These are phyloP conservation scores for Sphagnum magellanicum DNA, from an alignment of 228 moss, liverwort and hornwort species.

Conservation along the genomic window DNA sequence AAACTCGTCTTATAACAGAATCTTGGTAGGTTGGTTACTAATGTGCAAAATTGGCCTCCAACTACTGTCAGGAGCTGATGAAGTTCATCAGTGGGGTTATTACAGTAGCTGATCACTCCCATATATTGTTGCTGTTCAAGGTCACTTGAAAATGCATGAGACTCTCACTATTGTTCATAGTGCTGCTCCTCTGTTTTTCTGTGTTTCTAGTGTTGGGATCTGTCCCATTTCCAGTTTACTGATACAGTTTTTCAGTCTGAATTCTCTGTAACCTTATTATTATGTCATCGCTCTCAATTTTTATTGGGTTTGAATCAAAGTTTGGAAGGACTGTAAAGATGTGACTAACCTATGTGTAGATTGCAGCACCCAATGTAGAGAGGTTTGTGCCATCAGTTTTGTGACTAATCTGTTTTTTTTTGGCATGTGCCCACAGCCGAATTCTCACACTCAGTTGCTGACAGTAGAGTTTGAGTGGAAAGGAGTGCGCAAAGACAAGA, in stretches of 20 bases:
- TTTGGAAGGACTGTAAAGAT: not conserved
- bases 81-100: no score
- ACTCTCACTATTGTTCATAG: not conserved
- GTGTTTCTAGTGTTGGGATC: no score
- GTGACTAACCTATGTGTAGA: no score
- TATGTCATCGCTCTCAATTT: not conserved
- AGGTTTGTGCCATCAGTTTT: not conserved
- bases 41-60: no score
- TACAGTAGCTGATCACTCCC: no score
- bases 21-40: no score
- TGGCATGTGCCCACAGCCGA: conserved; percentile 20
- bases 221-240: no score
- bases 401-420: not conserved
- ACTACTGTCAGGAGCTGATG: no score
- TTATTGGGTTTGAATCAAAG: not conserved
- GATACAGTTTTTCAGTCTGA: no score
- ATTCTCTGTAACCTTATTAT: not conserved
- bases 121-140: no score
- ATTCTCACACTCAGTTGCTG: conserved; percentile 28
- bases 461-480: conserved; percentile 44
- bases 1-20: no score
- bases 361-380: not conserved
- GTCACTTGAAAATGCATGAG: no score
- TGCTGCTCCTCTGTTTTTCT: not conserved
- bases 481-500: conserved; percentile 20